Conservation (phyloP, 768 basidiomycete genomes). For the Psilocybe cubensis region DNA sequence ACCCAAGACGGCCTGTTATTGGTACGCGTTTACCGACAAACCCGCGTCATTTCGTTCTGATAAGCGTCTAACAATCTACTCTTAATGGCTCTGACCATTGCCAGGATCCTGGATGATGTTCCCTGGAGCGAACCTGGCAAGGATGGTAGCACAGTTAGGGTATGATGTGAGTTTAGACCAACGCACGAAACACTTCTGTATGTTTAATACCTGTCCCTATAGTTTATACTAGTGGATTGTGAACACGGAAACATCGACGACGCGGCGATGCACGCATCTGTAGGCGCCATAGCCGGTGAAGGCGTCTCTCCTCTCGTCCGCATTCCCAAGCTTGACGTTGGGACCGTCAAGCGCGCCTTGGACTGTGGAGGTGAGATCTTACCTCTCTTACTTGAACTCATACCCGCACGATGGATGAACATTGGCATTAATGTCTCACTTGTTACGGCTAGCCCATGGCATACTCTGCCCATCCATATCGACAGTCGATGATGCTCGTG, state of each 20-base stretch:
- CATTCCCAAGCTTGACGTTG: constrained; percentile 17
- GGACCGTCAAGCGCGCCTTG: constrained; percentile 19
- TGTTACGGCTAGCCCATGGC: constrained; percentile 14
- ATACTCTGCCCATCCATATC: constrained; percentile 20
- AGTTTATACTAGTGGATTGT: constrained; percentile 24
- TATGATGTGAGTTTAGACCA: constrained; percentile 17
- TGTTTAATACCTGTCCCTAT: neutral
- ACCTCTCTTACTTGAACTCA: neutral
- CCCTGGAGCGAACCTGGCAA: constrained; percentile 19
- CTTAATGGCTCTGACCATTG: too few relatives aligned
- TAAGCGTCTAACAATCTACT: too few relatives aligned
- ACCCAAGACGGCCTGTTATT: constrained; percentile 19
- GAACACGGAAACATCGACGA: constrained; percentile 26
- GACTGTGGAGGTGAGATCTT: constrained; percentile 17
- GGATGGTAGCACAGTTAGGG: constrained; percentile 22
- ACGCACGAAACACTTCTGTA: neutral
- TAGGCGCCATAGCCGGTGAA: constrained; percentile 21
- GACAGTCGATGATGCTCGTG: constrained; percentile 17
- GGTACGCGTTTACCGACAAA: constrained; percentile 11
- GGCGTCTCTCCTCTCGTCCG: constrained; percentile 22
- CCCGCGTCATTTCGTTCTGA: too few relatives aligned
- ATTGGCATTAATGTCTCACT: neutral
- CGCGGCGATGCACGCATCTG: constrained; percentile 22
- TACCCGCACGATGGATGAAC: neutral
- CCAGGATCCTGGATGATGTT: constrained; percentile 27